Base-by-base conservation (phyloP, 768 basidiomycete species). In the Antrodiella citrinella region DNA sequence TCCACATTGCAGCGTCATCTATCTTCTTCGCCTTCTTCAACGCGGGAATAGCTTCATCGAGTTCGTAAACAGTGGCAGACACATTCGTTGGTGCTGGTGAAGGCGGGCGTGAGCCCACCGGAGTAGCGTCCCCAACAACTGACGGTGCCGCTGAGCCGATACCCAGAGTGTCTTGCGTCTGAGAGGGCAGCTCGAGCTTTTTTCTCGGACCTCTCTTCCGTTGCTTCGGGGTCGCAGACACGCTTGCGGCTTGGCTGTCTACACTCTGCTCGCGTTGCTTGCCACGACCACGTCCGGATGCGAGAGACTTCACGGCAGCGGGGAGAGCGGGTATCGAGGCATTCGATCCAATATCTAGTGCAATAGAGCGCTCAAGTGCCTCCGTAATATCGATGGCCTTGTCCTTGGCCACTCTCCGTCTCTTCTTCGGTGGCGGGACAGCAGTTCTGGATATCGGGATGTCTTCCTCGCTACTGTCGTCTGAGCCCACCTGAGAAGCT, bases 1-100 rank as follows among this genome's bases (percentile, higher is more conserved):
- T 89, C 21, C 78, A 64, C 76, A 86, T 84, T 2, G 79, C 74
- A 50, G 65, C 69, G 43, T 85, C 85, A 49, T 91, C 89, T 2
- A 86, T 70, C 63, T 83, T 86, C 65, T 86, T 88, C 4, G 86
- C 87, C 59, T 75, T 81, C 68, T 75, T 86, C 59, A 91, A 66
- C 11, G 82, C 80, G 4, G 85, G 86, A 35, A 86, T 75, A 5
- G 66, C 60, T 54, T 87, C 86, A 52, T 84, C 80, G 35, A 90
- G 70, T 51, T 87, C 85, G 56, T 81, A 90, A 21, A 90, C 76
- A 26, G 82, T 73, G 3, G 79, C 71, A 19, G 80, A 78, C 15
- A 72, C 72, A 44, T 69, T 69, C 0, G 78, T 76, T 5, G 70
- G 59, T 2, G 74, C 72, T 3, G 88, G 88, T 10, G 86, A 89